Evolutionary conservation across 139 green algal genomes (phyloP), one percentile per base, ranked within the genome.

Genomic region (Monoraphidium neglectum): DNA sequence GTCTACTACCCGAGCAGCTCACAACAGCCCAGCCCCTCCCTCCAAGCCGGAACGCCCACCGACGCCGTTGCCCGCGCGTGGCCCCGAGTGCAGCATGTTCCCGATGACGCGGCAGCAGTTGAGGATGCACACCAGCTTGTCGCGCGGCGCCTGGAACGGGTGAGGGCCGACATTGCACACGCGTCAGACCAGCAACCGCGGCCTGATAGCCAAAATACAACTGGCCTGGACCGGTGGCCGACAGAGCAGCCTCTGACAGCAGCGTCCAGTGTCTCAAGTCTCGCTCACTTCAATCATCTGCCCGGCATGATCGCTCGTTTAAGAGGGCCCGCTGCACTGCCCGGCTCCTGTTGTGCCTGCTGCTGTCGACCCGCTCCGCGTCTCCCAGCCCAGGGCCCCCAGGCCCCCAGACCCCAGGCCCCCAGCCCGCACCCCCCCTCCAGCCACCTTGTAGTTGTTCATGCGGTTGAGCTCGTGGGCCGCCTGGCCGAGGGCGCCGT

Each of bases 41-140:
- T n/a, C n/a, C n/a, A n/a, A n/a, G n/a, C n/a, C n/a, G n/a, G n/a
- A n/a, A n/a, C n/a, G n/a, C n/a, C 65, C 57, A 75, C 65, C 75
- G 13, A 77, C 56, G 51, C 68, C 68, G 4, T 81, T 57, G 61
- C 56, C 68, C 51, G 8, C 32, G 60, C 32, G 60, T 62, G 64
- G 23, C 32, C 46, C 13, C 63, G 57, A 2, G 46, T 54, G 2
- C 38, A 98, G 84, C 70, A 96, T 72, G 76, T 93, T 92, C 79
- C 84, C 94, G 80, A 98, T 91, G 53, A 97, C 84, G 47, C 86
- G 84, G 83, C 93, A 97, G 72, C 88, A 90, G 84, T 97, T 98
- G 3, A 98, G 86, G 26, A 98, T 86, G 82, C 94, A 98, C 30
- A 97, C 84, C 49, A 99, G 87, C 92, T 99, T 99, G 87, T 99